A percentile compares a stretch with the other conserved stretches of the same genome.
These are phyloP conservation scores for Hanseniaspora valbyensis DNA, from an alignment of 805 yeast genomes.

Conservation along the genomic window DNA sequence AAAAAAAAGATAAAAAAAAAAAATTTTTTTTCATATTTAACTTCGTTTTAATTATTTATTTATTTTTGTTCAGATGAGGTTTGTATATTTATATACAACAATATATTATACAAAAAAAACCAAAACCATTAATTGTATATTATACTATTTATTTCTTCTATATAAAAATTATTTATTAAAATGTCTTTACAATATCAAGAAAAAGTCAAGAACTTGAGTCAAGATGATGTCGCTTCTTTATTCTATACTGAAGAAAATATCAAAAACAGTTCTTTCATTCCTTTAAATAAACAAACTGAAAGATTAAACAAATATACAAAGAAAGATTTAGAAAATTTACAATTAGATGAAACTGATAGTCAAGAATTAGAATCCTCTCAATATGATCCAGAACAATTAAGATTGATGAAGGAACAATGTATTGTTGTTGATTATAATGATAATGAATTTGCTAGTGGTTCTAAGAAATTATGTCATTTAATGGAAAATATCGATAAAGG, in stretches of 20 bases:
- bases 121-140: neutral
- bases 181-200: conserved; percentile 14
- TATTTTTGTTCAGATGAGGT: no score
- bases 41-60: no score
- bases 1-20: no score
- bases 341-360: conserved; percentile 23
- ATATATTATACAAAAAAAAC: neutral
- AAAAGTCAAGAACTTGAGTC: conserved; percentile 3
- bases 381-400: conserved; percentile 88
- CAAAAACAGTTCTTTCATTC: conserved; percentile 53
- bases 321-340: conserved; percentile 18
- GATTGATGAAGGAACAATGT: conserved; percentile 92
- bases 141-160: no score
- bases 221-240: conserved; percentile 28
- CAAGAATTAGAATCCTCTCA: conserved; percentile 53
- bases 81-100: neutral
- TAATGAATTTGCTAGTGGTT: conserved; percentile 80
- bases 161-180: no score
- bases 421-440: conserved; percentile 86
- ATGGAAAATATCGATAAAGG: conserved; percentile 82
- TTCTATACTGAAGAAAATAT: conserved; percentile 43
- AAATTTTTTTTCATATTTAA: no score
- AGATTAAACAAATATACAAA: conserved; percentile 47
- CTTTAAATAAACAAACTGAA: conserved; percentile 33
- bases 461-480: conserved; percentile 80